Percentiles rank a stretch among this genome's conserved stretches.
Conservation (phyloP, 495 filamentous ascomycete species). For the Glutinoglossum americanum region DNA sequence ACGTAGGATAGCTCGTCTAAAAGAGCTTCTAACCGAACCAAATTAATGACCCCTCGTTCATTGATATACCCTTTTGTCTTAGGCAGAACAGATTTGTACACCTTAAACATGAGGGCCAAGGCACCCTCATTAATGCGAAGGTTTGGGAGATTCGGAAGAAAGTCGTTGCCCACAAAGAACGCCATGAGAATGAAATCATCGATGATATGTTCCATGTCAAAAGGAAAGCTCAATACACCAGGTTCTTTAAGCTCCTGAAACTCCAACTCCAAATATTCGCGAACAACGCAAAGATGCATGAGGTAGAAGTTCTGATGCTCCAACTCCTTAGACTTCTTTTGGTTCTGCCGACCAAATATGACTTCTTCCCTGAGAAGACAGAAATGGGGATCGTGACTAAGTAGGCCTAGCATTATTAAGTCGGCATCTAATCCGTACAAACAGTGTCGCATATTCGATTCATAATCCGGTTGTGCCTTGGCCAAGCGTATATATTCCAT, state of each 20-base stretch:
- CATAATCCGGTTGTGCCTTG: conserved; percentile 83
- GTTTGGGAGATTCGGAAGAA: conserved; percentile 87
- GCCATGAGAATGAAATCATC: conserved; percentile 99
- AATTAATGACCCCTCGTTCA: conserved; percentile 74
- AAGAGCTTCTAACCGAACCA: conserved; percentile 54
- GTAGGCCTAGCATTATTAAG: conserved; percentile 90
- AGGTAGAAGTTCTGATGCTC: conserved; percentile 99
- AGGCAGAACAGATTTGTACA: conserved; percentile 80
- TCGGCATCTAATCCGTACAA: conserved; percentile 95
- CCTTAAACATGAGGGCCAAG: conserved; percentile 84
- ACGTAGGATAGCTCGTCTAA: conserved; percentile 66
- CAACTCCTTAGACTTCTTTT: conserved; percentile 79
- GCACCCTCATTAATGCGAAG: conserved; percentile 98
- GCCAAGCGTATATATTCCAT: conserved; percentile 98
- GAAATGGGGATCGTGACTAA: conserved; percentile 97
- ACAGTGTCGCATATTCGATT: conserved; percentile 92
- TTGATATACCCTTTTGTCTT: conserved; percentile 92
- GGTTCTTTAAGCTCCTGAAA: conserved; percentile 79
- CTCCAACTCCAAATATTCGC: conserved; percentile 90
- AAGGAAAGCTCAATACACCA: conserved; percentile 53
- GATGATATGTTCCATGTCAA: conserved; percentile 90
- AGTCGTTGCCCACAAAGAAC: conserved; percentile 99
- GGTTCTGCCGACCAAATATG: conserved; percentile 72
- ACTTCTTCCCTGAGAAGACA: conserved; percentile 94
- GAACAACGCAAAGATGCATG: conserved; percentile 89